phyloP scores from a whole-genome alignment of 1,284 basidiomycete species.

The Ganoderma lucidum region DNA sequence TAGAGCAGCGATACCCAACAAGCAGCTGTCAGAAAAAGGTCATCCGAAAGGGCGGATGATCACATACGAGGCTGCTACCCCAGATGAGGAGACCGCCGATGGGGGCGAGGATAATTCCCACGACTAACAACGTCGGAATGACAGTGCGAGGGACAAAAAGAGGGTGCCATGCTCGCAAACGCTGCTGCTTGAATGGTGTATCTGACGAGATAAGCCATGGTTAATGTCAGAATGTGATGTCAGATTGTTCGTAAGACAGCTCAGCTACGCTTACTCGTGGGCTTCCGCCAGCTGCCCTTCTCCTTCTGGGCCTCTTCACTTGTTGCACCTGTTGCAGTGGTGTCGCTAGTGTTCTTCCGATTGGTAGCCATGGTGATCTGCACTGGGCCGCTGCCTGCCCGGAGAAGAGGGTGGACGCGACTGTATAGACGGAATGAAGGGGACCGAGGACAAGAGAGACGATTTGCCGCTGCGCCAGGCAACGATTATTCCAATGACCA shows the following conservation, averaged over 20 bases:
- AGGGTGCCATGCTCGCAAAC: slow-evolving; percentile 99
- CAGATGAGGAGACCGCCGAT: slow-evolving; percentile 95
- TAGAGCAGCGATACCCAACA: slow-evolving; percentile 37
- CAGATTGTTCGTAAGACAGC: not conserved
- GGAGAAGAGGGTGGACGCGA: not conserved
- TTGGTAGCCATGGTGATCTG: slow-evolving; percentile 44
- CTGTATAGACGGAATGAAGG: not conserved
- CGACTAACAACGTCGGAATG: slow-evolving; percentile 93
- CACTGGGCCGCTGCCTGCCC: not conserved
- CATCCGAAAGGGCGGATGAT: not conserved
- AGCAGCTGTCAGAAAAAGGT: slow-evolving; percentile 4
- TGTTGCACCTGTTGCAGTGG: not conserved
- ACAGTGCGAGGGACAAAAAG: slow-evolving; percentile 98
- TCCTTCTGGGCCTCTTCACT: slow-evolving; percentile 67
- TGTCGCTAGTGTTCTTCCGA: slow-evolving; percentile 41
- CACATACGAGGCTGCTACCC: slow-evolving; percentile 76
- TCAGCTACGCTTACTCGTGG: slow-evolving; percentile 75
- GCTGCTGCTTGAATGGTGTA: slow-evolving; percentile 99
- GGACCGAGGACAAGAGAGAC: not conserved
- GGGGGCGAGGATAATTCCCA: slow-evolving; percentile 94
- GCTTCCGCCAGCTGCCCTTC: slow-evolving; percentile 87
- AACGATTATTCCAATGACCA: not conserved
- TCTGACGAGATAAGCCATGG: slow-evolving; percentile 53
- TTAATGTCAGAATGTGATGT: slow-evolving; percentile 11
- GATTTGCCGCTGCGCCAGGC: not conserved